Evolutionary conservation across 768 basidiomycete species (phyloP), one percentile per base, ranked within the genome.

Genomic region (Serpula lacrymans): DNA sequence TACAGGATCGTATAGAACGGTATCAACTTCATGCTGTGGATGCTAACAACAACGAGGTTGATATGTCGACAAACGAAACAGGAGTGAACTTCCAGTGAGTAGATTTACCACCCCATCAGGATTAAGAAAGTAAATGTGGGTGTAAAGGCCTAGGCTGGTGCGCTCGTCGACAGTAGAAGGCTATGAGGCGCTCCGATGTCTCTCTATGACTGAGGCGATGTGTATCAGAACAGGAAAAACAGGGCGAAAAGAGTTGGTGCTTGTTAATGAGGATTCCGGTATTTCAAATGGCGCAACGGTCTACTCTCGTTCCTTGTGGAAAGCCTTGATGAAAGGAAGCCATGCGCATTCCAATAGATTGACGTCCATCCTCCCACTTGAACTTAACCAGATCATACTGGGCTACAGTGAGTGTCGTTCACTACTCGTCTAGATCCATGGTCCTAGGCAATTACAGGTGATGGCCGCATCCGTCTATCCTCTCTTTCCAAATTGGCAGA

Each of bases 371-470:
- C 59, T 82, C 21, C 79, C 83, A 4, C 54, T 90, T 6, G 80
- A 80, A 32, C 58, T 77, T 0, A 75, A 80, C 25, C 40, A 60
- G 0, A 65, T 92, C 18, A 49, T 90, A 24, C 61, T 82, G 33
- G 90, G 88, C 28, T 78, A 71, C 48, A 72, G 87, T 87, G 48
- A 24, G 77, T 59, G 3, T 39, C 36, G 16, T 11, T 54, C 52
- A 51, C 55, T 53, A 4, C 45, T 34, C 14, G 34, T 48, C 11
- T 53, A 56, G 36, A 37, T 62, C 21, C 22, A 42, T 16, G 48
- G 51, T 45, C 20, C 39, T 49, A n/a, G 26, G 29, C 23, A 17
- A 37, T 35, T 42, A 4, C 27, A 82, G 81, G 69, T 26, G 78
- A 82, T 59, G 81, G 81, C 1, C 49, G 45, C 30, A 51, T 83